Evolutionary conservation across 768 basidiomycete genomes (phyloP), one percentile per base, ranked within the genome.

Genomic region (Tulasnella sp.): DNA sequence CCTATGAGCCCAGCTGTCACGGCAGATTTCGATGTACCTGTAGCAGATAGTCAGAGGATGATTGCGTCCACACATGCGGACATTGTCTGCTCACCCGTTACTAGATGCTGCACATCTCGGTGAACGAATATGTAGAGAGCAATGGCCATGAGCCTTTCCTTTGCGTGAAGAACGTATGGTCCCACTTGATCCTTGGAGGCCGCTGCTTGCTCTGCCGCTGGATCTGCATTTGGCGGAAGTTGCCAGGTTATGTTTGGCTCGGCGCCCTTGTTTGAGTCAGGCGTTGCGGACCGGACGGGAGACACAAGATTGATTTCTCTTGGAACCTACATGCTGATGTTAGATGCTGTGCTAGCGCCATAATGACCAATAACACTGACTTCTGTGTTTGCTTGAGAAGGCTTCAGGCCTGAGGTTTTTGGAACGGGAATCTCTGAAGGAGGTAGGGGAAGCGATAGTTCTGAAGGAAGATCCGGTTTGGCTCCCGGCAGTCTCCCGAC

Each of bases 1-100:
- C 94, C 94, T 37, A 97, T 93, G 32, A 98, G 85, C 5, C 96
- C 96, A 20, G 96, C 89, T 0, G 95, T 92, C 0, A 98, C 96
- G 26, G 90, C 90, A 18, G 92, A 91, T 80, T 91, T 93, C 5
- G 93, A 94, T 16, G 88, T 89, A 20, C 92, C 93, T 92, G 76
- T 29, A 18, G 15, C 35, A 7, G 46, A 26, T 72, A n/a, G n/a
- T n/a, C n/a, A 70, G 35, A 78, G 76, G 69, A 20, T n/a, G 51
- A n/a, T 5, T 1, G 23, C 23, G 46, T 23, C 10, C 39, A 37
- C 44, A 5, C 26, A 26, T 13, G 0, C 29, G 20, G 57, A 16
- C 80, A 23, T 51, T 51, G 51, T 20, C 51, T 23, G n/a, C 84
- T 74, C 78, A 88, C 93, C 93, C 86, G 86, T 85, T 5, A 95